phyloP scores from a whole-genome alignment of 2,329 filamentous ascomycete genomes.

The Ascochyta rabiei region DNA sequence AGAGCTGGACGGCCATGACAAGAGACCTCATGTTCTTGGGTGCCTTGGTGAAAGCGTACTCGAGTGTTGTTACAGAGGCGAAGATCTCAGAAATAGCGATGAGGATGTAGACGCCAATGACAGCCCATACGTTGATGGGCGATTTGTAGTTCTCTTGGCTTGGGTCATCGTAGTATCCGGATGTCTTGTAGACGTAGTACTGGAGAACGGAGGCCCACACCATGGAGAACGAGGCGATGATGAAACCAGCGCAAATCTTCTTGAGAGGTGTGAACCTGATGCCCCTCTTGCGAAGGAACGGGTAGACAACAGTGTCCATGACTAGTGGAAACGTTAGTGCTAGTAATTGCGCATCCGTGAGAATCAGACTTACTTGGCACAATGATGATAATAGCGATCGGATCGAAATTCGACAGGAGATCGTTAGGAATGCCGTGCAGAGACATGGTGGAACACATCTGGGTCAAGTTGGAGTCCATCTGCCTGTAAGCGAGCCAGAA shows the following conservation, averaged over 20 bases:
- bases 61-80: conserved; percentile 70
- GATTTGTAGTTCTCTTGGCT: conserved; percentile 46
- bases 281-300: conserved; percentile 65
- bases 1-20: conserved; percentile 45
- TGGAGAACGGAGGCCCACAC: conserved; percentile 64
- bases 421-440: conserved; percentile 78
- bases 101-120: conserved; percentile 59
- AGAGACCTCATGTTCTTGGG: conserved; percentile 65
- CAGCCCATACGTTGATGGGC: conserved; percentile 61
- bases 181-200: conserved; percentile 63
- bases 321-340: conserved; percentile 51
- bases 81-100: conserved; percentile 67
- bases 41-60: conserved; percentile 77
- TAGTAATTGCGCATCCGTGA: conserved; percentile 67
- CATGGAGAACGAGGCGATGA: conserved; percentile 67
- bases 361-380: conserved; percentile 57
- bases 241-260: conserved; percentile 74
- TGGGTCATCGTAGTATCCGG: conserved; percentile 52
- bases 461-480: conserved; percentile 68
- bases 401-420: conserved; percentile 76
- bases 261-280: conserved; percentile 77
- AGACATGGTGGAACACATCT: conserved; percentile 70
- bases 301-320: conserved; percentile 71
- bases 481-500: conserved; percentile 74
- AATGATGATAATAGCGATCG: conserved; percentile 75